Percentiles rank a stretch among this genome's conserved stretches.
These are phyloP conservation scores for Sporobolus alterniflorus DNA, from an alignment of 202 grass and related monocot species.

Conservation along the genomic window DNA sequence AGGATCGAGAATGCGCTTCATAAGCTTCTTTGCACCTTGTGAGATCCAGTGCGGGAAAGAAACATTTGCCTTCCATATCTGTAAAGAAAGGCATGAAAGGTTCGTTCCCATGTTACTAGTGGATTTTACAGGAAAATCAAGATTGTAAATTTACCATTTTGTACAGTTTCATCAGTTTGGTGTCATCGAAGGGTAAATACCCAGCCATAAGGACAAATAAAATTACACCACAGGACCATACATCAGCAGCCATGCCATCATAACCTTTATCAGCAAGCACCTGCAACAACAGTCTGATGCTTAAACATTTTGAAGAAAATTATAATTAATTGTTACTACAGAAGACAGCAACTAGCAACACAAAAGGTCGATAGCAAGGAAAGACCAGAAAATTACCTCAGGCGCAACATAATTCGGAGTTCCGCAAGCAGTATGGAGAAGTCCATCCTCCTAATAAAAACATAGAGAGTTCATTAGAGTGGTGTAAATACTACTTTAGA, in stretches of 20 bases:
- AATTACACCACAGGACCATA: conserved; percentile 98
- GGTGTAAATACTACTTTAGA: neutral
- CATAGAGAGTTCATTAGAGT: neutral
- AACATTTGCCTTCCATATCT: conserved; percentile 80
- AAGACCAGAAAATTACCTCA: conserved; percentile 60
- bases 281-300: conserved; percentile 49
- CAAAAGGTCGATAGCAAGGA: neutral
- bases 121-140: conserved; percentile 21
- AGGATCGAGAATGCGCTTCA: conserved; percentile 91
- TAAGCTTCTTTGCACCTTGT: conserved; percentile 72
- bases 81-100: conserved; percentile 19
- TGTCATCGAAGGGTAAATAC: conserved; percentile 93
- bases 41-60: conserved; percentile 75
- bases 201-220: conserved; percentile 98
- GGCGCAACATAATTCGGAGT: conserved; percentile 99
- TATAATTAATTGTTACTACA: conserved; percentile 4
- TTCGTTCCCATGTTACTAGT: neutral
- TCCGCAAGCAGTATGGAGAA: conserved; percentile 96
- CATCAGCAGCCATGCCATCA: conserved; percentile 83
- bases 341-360: conserved; percentile 23
- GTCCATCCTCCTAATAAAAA: conserved; percentile 68
- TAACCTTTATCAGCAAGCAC: conserved; percentile 98
- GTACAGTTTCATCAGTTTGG: conserved; percentile 66
- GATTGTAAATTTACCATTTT: conserved; percentile 60
- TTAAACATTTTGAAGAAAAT: conserved; percentile 33